Evolutionary conservation across 164 flowering plant species (phyloP).

Genomic region (Sedum album): DNA sequence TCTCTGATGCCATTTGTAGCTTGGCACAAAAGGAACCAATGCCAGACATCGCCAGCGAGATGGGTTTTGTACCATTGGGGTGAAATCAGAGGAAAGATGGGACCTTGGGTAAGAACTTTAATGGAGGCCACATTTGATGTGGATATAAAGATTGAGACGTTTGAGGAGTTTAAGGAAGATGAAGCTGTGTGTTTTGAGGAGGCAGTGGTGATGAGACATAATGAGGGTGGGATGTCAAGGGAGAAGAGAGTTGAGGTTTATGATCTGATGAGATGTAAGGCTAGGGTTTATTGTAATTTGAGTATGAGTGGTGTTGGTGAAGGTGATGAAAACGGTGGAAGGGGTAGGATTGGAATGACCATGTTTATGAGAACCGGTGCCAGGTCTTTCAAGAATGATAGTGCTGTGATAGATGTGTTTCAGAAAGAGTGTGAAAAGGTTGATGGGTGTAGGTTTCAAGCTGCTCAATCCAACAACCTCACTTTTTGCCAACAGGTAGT

Average conservation of each 20-base stretch:
- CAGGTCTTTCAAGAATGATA: slow-evolving; percentile 58
- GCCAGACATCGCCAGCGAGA: slow-evolving; percentile 36
- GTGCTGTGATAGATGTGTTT: slow-evolving; percentile 44
- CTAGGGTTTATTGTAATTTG: slow-evolving; percentile 46
- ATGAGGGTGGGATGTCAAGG: slow-evolving; percentile 53
- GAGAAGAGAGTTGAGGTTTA: slow-evolving; percentile 44
- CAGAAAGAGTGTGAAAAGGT: slow-evolving; percentile 48
- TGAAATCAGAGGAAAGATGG: slow-evolving; percentile 47
- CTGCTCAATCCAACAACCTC: slow-evolving; percentile 51
- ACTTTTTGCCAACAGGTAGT: slow-evolving; percentile 77
- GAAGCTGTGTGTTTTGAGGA: slow-evolving; percentile 42
- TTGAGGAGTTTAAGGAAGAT: slow-evolving; percentile 22
- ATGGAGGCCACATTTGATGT: slow-evolving; percentile 45
- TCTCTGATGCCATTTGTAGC: slow-evolving; percentile 57
- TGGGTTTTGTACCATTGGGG: slow-evolving; percentile 80
- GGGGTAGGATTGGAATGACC: slow-evolving; percentile 44
- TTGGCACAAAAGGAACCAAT: slow-evolving; percentile 44
- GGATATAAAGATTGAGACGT: slow-evolving; percentile 26
- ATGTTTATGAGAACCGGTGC: slow-evolving; percentile 64
- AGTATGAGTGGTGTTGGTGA: slow-evolving; percentile 13
- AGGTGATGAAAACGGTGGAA: slow-evolving; percentile 1
- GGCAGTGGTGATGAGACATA: slow-evolving; percentile 51
- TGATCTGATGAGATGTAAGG: slow-evolving; percentile 68
- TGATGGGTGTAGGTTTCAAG: slow-evolving; percentile 40
- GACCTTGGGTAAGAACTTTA: slow-evolving; percentile 40